A percentile compares a stretch with the other conserved stretches of the same genome.
These are phyloP conservation scores for Physaria fendleri DNA, from an alignment of 345 rosid genomes.

Conservation along the genomic window DNA sequence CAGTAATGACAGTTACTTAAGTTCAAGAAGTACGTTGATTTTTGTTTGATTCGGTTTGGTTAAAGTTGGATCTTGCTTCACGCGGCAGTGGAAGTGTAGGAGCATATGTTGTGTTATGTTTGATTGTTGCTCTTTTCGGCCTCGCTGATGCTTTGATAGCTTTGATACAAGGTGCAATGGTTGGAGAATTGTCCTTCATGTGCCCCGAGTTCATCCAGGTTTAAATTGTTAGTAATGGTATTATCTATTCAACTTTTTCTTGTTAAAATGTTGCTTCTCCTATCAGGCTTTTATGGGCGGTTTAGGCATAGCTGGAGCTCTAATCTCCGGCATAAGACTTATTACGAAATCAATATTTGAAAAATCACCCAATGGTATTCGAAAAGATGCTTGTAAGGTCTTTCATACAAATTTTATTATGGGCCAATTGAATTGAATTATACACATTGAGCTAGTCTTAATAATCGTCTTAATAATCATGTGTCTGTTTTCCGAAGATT, in stretches of 20 bases:
- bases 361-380: slow-evolving; percentile 50
- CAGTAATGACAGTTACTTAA: too few relatives aligned
- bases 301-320: slow-evolving; percentile 64
- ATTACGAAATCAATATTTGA: slow-evolving; percentile 76
- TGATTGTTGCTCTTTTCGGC: slow-evolving; percentile 57
- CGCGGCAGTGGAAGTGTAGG: slow-evolving; percentile 70
- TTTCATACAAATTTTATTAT: neutral
- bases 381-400: slow-evolving; percentile 76
- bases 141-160: slow-evolving; percentile 85
- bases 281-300: slow-evolving; percentile 60
- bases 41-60: neutral
- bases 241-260: neutral
- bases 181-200: slow-evolving; percentile 86
- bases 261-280: neutral
- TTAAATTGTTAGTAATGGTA: neutral
- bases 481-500: slow-evolving; percentile 32
- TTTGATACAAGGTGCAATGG: slow-evolving; percentile 84
- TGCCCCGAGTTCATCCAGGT: slow-evolving; percentile 63
- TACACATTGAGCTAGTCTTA: too few relatives aligned
- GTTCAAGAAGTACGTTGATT: too few relatives aligned
- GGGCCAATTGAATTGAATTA: too few relatives aligned
- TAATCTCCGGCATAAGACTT: slow-evolving; percentile 63
- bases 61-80: slow-evolving; percentile 73
- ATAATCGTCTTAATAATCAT: too few relatives aligned
- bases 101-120: slow-evolving; percentile 61